Conservation (phyloP, 2,329 filamentous ascomycete species). For the Tolypocladium cylindrosporum region DNA sequence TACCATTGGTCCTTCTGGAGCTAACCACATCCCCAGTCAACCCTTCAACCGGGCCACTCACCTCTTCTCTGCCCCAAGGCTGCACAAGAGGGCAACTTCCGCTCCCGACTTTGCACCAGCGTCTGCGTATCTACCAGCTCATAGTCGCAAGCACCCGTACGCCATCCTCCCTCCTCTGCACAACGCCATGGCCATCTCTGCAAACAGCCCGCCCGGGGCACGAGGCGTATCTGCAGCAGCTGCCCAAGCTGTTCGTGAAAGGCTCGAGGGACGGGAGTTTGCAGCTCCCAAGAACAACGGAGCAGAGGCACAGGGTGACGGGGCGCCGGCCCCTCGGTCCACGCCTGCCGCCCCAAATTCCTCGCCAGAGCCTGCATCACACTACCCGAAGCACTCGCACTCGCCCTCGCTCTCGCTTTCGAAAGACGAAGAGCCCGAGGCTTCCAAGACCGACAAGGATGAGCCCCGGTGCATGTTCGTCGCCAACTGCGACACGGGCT, state of each 20-base stretch:
- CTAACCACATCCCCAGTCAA: conserved; percentile 10
- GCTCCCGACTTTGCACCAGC: conserved; percentile 32
- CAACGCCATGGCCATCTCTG: conserved; percentile 6
- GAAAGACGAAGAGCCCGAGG: conserved; percentile 6
- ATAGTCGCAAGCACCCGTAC: conserved; percentile 4
- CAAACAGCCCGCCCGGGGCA: neutral
- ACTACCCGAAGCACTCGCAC: neutral
- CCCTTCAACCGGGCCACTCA: neutral
- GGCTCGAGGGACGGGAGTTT: neutral
- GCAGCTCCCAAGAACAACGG: neutral
- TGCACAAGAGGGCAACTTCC: conserved; percentile 40
- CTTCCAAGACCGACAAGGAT: conserved; percentile 9
- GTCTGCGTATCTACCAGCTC: conserved; percentile 1
- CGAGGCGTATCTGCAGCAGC: neutral
- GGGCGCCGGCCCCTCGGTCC: neutral
- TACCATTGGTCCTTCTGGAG: neutral
- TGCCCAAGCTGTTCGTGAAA: neutral
- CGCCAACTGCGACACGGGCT: conserved; percentile 47
- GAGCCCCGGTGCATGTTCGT: conserved; percentile 43
- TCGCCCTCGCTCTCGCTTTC: neutral
- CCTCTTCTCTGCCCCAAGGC: conserved; percentile 13
- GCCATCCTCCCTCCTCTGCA: conserved; percentile 8
- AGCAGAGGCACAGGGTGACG: neutral
- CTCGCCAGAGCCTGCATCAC: neutral
- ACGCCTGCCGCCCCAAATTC: neutral